Evolutionary conservation across 2,329 filamentous ascomycete species (phyloP).

Genomic region (Furcasterigmium furcatum): DNA sequence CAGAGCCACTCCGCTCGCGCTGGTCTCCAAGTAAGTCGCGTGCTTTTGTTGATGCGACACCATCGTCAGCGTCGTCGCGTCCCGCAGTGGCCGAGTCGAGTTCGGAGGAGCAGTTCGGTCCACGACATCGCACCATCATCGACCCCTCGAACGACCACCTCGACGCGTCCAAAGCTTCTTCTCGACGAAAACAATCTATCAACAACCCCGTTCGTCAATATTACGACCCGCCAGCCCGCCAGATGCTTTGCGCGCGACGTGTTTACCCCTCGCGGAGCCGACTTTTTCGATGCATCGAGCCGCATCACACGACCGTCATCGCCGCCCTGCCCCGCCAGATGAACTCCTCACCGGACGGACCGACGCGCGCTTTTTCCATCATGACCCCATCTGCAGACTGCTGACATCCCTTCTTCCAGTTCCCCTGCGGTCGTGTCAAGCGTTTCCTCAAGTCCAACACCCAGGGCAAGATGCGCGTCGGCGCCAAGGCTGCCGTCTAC

Average conservation of each 20-base stretch:
- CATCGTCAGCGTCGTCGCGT: not conserved
- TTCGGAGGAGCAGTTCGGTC: too few species aligned
- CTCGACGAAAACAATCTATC: not conserved
- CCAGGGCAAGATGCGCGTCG: slow-evolving; percentile 99
- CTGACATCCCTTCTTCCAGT: slow-evolving; percentile 50
- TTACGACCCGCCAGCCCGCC: too few species aligned
- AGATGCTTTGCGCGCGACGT: not conserved
- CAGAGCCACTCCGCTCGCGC: slow-evolving; percentile 96
- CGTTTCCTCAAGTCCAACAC: slow-evolving; percentile 99
- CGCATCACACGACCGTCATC: not conserved
- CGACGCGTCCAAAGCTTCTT: not conserved
- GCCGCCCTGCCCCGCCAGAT: too few species aligned
- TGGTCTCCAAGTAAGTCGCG: slow-evolving; percentile 80
- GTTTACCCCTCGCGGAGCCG: not conserved
- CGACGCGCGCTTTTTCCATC: not conserved
- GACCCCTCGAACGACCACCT: not conserved
- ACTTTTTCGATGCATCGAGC: not conserved
- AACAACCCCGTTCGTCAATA: too few species aligned
- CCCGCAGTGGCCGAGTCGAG: too few species aligned
- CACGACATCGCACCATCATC: not conserved
- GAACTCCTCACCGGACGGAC: not conserved
- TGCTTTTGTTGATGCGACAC: slow-evolving; percentile 10
- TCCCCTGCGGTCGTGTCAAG: slow-evolving; percentile 99
- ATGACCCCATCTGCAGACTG: slow-evolving; percentile 4
- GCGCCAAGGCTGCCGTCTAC: slow-evolving; percentile 97